These are phyloP conservation scores for Ilyonectria robusta DNA, from an alignment of 2,329 filamentous ascomycete genomes.

Conservation along the genomic window DNA sequence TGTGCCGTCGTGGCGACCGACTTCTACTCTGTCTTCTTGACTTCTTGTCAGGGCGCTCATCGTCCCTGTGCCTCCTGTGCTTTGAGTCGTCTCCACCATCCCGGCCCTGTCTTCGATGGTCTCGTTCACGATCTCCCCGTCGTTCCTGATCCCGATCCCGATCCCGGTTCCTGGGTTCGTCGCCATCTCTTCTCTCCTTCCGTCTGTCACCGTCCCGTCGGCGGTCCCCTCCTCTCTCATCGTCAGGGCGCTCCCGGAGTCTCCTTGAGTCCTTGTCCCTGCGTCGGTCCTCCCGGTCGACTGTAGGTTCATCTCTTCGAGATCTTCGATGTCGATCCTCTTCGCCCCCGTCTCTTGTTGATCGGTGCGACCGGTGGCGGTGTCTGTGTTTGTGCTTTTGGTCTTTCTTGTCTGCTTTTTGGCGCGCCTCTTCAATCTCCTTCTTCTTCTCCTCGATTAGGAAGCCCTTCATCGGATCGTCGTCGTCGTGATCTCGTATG, in stretches of 20 bases:
- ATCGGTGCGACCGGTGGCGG: slow-evolving; percentile 63
- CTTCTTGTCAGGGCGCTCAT: slow-evolving; percentile 44
- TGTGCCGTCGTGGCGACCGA: slow-evolving; percentile 57
- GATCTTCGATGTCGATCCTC: slow-evolving; percentile 52
- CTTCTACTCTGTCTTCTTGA: slow-evolving; percentile 57
- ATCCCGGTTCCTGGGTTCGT: slow-evolving; percentile 43
- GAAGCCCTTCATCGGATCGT: slow-evolving; percentile 97
- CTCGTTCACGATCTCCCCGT: slow-evolving; percentile 40
- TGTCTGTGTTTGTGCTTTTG: slow-evolving; percentile 63
- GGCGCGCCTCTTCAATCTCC: slow-evolving; percentile 80
- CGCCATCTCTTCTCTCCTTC: slow-evolving; percentile 41
- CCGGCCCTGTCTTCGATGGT: slow-evolving; percentile 47
- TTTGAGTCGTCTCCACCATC: slow-evolving; percentile 49
- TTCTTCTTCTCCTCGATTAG: slow-evolving; percentile 92
- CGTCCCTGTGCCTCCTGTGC: slow-evolving; percentile 47
- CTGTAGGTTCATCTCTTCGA: slow-evolving; percentile 55
- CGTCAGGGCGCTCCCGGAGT: slow-evolving; percentile 49
- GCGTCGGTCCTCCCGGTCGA: slow-evolving; percentile 44
- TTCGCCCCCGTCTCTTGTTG: slow-evolving; percentile 52
- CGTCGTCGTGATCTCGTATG: slow-evolving; percentile 87
- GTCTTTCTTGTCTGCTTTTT: slow-evolving; percentile 64
- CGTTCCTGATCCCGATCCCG: slow-evolving; percentile 45
- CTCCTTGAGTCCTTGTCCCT: slow-evolving; percentile 50
- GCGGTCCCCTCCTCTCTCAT: slow-evolving; percentile 43
- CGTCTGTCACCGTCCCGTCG: slow-evolving; percentile 43